phyloP scores from a whole-genome alignment of 2,329 filamentous ascomycete species.

The Aschersonia sp. region DNA sequence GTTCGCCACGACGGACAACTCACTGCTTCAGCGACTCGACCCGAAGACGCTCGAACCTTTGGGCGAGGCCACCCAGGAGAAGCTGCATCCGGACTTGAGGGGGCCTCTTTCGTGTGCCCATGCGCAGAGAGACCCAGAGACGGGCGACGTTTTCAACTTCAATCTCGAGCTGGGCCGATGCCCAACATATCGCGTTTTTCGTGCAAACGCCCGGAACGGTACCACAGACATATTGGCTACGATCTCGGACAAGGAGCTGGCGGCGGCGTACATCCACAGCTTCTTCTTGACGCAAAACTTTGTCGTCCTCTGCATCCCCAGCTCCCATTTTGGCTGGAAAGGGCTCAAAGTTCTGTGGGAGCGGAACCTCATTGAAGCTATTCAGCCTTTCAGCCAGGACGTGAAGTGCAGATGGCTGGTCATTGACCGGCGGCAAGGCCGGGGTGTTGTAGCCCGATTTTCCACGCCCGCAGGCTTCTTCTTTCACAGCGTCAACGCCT shows the following conservation, averaged over 20 bases:
- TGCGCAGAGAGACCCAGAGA: constrained; percentile 53
- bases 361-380: constrained; percentile 53
- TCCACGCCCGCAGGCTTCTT: constrained; percentile 57
- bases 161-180: constrained; percentile 51
- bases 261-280: constrained; percentile 68
- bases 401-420: constrained; percentile 57
- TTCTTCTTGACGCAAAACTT: constrained; percentile 60
- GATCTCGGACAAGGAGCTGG: constrained; percentile 32
- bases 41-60: constrained; percentile 60
- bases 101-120: constrained; percentile 59
- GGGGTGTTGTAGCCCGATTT: constrained; percentile 55
- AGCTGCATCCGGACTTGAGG: constrained; percentile 52
- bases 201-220: constrained; percentile 45
- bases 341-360: constrained; percentile 50
- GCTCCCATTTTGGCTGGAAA: constrained; percentile 39
- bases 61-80: constrained; percentile 42
- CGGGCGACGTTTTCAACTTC: constrained; percentile 68
- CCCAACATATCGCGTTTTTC: constrained; percentile 56
- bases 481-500: constrained; percentile 71
- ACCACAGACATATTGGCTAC: constrained; percentile 58
- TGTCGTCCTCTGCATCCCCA: constrained; percentile 61
- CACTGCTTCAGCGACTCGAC: constrained; percentile 52
- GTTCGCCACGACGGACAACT: constrained; percentile 18
- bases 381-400: constrained; percentile 45
- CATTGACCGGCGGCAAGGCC: constrained; percentile 47